A percentile compares a stretch with the other conserved stretches of the same genome.
Conservation (phyloP, 306 rosid species). For the Quercus suber region DNA sequence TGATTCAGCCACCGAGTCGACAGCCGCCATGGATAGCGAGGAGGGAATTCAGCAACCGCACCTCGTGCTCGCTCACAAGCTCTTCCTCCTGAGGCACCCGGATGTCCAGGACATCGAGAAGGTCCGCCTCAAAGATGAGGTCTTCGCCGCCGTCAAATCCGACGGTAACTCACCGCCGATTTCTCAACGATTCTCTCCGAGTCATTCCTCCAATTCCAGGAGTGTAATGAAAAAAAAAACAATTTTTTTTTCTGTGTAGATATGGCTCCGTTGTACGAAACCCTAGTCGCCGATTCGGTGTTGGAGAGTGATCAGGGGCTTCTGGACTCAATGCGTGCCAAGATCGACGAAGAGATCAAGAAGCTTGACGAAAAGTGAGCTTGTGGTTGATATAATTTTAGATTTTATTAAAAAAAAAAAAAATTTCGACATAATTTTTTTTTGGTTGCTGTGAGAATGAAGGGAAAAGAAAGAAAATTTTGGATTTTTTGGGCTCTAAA, state of each 20-base stretch:
- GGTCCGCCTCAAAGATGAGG: conserved; percentile 78
- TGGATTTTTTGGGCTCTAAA: background rate
- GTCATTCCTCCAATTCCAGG: background rate
- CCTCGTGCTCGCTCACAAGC: conserved; percentile 81
- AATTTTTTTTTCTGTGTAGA: conserved; percentile 44
- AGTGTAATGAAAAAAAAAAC: too few relatives aligned
- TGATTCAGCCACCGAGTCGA: background rate
- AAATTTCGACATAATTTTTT: background rate
- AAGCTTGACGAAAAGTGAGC: conserved; percentile 92
- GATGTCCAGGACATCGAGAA: conserved; percentile 92
- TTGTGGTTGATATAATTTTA: background rate
- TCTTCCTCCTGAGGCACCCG: conserved; percentile 69
- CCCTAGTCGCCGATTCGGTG: conserved; percentile 67
- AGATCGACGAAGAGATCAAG: conserved; percentile 67
- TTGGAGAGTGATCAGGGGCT: conserved; percentile 66
- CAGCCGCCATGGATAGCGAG: conserved; percentile 62
- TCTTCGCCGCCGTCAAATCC: conserved; percentile 59
- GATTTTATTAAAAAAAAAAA: background rate
- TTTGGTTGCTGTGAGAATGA: background rate
- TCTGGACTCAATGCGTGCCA: conserved; percentile 71
- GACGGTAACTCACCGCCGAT: conserved; percentile 44
- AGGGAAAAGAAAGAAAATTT: background rate
- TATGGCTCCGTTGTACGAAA: conserved; percentile 80
- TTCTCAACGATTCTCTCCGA: background rate
- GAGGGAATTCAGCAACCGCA: conserved; percentile 85